Percentiles rank a stretch among this genome's conserved stretches.
phyloP scores from a whole-genome alignment of 139 green algal genomes.

The Chlorella sorokiniana region DNA sequence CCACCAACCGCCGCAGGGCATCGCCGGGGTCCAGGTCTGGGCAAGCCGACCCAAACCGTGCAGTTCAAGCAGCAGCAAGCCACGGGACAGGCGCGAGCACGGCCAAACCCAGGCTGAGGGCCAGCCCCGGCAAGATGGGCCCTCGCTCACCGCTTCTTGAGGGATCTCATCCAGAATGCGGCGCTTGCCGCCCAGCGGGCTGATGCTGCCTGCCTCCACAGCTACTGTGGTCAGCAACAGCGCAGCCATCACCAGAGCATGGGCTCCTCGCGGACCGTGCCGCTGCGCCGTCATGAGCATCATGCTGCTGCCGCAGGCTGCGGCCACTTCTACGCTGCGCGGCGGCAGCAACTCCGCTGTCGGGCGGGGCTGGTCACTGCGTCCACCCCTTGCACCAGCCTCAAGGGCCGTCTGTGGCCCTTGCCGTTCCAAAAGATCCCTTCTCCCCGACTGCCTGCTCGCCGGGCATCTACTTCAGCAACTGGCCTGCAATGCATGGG shows the following conservation, averaged over 20 bases:
- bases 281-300: background rate
- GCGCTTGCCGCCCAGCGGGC: background rate
- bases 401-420: too few species aligned
- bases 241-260: background rate
- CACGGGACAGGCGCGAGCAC: too few species aligned
- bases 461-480: too few species aligned
- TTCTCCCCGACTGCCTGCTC: too few species aligned
- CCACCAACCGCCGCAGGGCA: too few species aligned
- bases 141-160: background rate
- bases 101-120: too few species aligned
- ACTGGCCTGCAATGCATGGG: too few species aligned
- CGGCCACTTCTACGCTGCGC: background rate
- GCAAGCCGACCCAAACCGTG: too few species aligned
- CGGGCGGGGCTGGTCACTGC: background rate
- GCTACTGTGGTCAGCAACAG: background rate
- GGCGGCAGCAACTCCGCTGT: background rate
- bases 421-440: too few species aligned
- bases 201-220: background rate
- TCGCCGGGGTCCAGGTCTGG: too few species aligned
- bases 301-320: background rate
- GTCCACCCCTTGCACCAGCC: too few species aligned
- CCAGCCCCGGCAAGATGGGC: background rate
- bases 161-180: background rate
- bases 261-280: background rate
- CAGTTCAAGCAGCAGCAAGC: too few species aligned